Conservation (phyloP, 2,329 filamentous ascomycete genomes). For the Neobulgaria alba region DNA sequence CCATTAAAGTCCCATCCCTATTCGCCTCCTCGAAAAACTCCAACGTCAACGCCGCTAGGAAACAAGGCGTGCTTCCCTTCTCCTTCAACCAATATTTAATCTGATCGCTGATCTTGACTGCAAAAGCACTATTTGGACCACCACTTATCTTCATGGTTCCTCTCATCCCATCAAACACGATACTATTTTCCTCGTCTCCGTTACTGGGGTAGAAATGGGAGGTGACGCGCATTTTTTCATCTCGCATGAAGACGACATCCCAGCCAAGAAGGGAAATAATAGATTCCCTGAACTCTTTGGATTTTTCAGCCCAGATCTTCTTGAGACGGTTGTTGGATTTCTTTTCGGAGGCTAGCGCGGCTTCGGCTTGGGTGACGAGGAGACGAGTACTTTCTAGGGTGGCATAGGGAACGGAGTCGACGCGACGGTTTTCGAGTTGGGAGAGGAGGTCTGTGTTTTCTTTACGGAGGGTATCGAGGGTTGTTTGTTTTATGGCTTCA, state of each 20-base stretch:
- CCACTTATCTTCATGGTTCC: slow-evolving; percentile 98
- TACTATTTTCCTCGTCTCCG: slow-evolving; percentile 57
- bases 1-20: slow-evolving; percentile 22
- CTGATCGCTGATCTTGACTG: slow-evolving; percentile 71
- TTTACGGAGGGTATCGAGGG: slow-evolving; percentile 65
- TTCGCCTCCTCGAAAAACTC: slow-evolving; percentile 74
- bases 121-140: slow-evolving; percentile 79
- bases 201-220: slow-evolving; percentile 69
- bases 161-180: slow-evolving; percentile 84
- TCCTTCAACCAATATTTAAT: slow-evolving; percentile 96
- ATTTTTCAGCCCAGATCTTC: slow-evolving; percentile 87
- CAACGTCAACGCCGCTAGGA: slow-evolving; percentile 80
- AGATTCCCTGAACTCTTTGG: slow-evolving; percentile 88
- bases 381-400: slow-evolving; percentile 68
- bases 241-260: slow-evolving; percentile 94
- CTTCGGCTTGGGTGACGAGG: slow-evolving; percentile 63
- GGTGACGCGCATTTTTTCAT: slow-evolving; percentile 89
- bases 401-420: slow-evolving; percentile 57
- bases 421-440: slow-evolving; percentile 47
- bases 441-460: slow-evolving; percentile 80
- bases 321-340: slow-evolving; percentile 82
- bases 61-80: slow-evolving; percentile 86
- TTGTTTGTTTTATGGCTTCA: slow-evolving; percentile 76
- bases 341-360: slow-evolving; percentile 62
- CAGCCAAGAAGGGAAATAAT: slow-evolving; percentile 88